Evolutionary conservation across 768 basidiomycete species (phyloP), one percentile per base, ranked within the genome.

Genomic region (Tulasnella sp.): DNA sequence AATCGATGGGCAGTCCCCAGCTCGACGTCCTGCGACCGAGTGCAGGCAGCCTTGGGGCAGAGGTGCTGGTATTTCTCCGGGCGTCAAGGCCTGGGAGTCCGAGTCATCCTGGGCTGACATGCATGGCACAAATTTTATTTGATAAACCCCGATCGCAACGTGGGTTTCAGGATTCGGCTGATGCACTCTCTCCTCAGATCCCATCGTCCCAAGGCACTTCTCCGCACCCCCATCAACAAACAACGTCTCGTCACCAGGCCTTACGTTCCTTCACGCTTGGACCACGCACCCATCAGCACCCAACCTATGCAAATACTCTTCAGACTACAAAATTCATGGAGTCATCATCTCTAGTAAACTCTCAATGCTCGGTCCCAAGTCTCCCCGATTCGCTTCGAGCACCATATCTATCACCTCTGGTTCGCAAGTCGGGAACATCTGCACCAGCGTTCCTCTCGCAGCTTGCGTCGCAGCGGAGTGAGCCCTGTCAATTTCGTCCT

Each of bases 291-390:
- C 51, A n/a, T n/a, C 51, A n/a, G 9, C 51, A 51, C 23, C 13
- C 20, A n/a, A 51, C 7, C 20, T 7, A 51, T 70, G 35, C 70
- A 74, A 73, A 20, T 37, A 74, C 46, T 23, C 40, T 73, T 74
- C 46, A 29, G 46, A 35, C 35, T 42, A n/a, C 13, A 23, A 75
- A 29, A 3, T 71, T 40, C 26, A 75, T 16, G 70, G 26, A 67
- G 73, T 44, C 73, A 70, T 85, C 87, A 95, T 93, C 85, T 95
- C 94, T 82, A 95, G 84, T 79, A 95, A 83, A 72, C 87, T 89
- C 82, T 97, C 96, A 81, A 97, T 96, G 82, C 94, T 96, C 87
- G 89, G 90, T 57, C 95, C 95, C 78, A 98, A 82, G 85, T 98
- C 95, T 26, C 94, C 93, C 10, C 89, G 89, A 81, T 95, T 95